These are phyloP conservation scores for Akebia trifoliata DNA, from an alignment of 164 flowering plant genomes.

Conservation along the genomic window DNA sequence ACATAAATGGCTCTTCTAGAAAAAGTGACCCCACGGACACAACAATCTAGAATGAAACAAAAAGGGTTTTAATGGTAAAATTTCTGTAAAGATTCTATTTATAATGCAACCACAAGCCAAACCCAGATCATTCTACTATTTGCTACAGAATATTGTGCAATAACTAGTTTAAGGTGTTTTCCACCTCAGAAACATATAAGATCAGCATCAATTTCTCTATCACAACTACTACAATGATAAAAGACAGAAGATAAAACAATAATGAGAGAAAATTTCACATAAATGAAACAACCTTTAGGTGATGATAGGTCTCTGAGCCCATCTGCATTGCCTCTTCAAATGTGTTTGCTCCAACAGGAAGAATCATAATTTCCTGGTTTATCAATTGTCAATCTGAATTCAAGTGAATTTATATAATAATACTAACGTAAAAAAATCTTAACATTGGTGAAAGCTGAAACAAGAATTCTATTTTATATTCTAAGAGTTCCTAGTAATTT, in stretches of 20 bases:
- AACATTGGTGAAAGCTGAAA: too few relatives aligned
- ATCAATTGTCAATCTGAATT: constrained; percentile 12
- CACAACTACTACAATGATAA: not conserved
- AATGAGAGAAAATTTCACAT: constrained; percentile 3
- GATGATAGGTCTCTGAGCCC: constrained; percentile 96
- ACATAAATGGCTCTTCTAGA: not conserved
- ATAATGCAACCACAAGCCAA: too few relatives aligned
- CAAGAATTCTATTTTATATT: too few relatives aligned
- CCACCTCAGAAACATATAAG: too few relatives aligned
- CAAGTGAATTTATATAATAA: not conserved
- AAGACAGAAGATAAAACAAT: not conserved
- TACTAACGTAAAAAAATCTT: too few relatives aligned
- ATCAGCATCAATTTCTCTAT: too few relatives aligned
- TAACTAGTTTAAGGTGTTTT: not conserved
- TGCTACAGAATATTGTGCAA: not conserved
- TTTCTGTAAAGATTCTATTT: too few relatives aligned
- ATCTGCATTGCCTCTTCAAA: constrained; percentile 93
- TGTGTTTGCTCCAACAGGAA: constrained; percentile 73
- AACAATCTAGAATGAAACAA: not conserved
- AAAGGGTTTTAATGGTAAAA: not conserved
- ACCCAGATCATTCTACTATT: too few relatives aligned
- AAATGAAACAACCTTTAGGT: constrained; percentile 61
- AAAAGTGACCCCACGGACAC: not conserved
- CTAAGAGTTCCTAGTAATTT: too few relatives aligned
- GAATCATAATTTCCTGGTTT: constrained; percentile 87